These are phyloP conservation scores for Wickerhamia fluorescens DNA, from an alignment of 805 yeast genomes.

Conservation along the genomic window DNA sequence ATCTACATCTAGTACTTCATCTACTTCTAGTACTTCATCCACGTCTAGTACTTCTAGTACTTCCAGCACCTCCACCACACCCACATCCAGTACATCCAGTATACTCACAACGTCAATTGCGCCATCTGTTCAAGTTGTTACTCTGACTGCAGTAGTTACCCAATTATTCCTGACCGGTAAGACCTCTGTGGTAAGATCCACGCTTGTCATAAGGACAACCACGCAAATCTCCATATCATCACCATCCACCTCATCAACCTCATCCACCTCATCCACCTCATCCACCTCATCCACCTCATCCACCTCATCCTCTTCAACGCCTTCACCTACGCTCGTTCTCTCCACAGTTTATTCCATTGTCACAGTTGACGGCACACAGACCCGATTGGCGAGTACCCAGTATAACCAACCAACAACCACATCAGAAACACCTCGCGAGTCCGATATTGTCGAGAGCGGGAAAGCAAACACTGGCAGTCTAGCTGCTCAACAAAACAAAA, in stretches of 20 bases:
- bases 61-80: slow-evolving; percentile 1
- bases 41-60: slow-evolving; percentile 3
- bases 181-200: too few relatives aligned
- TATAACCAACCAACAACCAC: too few relatives aligned
- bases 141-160: too few relatives aligned
- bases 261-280: slow-evolving; percentile 11
- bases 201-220: too few relatives aligned
- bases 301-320: slow-evolving; percentile 11
- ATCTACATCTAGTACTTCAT: too few relatives aligned
- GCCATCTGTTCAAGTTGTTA: too few relatives aligned
- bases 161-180: too few relatives aligned
- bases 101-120: slow-evolving; percentile 3
- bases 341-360: slow-evolving; percentile 15
- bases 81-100: slow-evolving; percentile 2
- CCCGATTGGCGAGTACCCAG: slow-evolving; percentile 16
- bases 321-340: slow-evolving; percentile 12
- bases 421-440: too few relatives aligned
- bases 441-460: too few relatives aligned
- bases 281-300: slow-evolving; percentile 5
- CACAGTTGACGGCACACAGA: slow-evolving; percentile 15
- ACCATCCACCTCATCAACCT: slow-evolving; percentile 12
- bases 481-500: slow-evolving; percentile 6
- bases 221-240: slow-evolving; percentile 6
- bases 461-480: too few relatives aligned
- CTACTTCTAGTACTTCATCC: too few relatives aligned